Evolutionary conservation across 2,329 filamentous ascomycete genomes (phyloP), one percentile per base, ranked within the genome.

Genomic region (Fusarium neocosmosporiellum): DNA sequence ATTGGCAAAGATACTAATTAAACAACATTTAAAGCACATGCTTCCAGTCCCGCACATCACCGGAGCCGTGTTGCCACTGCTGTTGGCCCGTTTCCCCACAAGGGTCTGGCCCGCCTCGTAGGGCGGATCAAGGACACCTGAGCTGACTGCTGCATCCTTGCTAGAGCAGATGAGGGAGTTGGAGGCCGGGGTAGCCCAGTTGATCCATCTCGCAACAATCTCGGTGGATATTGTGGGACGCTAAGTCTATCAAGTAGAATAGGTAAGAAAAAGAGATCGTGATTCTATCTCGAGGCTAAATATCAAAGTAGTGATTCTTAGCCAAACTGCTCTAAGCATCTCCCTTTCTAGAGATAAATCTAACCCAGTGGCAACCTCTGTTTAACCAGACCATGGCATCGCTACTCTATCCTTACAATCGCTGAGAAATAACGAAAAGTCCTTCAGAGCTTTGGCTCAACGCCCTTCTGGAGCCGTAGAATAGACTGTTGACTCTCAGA

Each of bases 401-500:
- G 24, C 24, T 11, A 4, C 24, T 48, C 5, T 29, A 29, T 50
- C 6, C 18, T 14, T 50, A 50, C 18, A 50, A 13, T 50, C 18
- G 9, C 18, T 8, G 1, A 31, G n/a, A 50, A 46, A 24, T 7
- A 31, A 31, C n/a, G 7, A 4, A n/a, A 13, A 9, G 4, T 16
- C 10, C 4, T 34, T 67, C 29, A 69, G 1, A 77, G 39, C 29
- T 74, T 77, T 0, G 75, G 33, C 6, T 11, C 33, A 22, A 59
- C 53, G 0, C 36, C 74, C 24, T 71, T 61, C 5, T 37, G 67
- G 14, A 75, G 34, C 11, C 81, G 61, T 72, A 83, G 61, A 36
- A 83, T 83, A 8, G 77, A 81, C 79, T 87, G 85, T 78, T 88
- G 86, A 11, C 82, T 86, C 83, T 87, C 86, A 48, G 75, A 80